Percentiles rank a stretch among this genome's conserved stretches.
phyloP scores from a whole-genome alignment of 371 early-diverging fungal species.

The Dichotomocladium elegans region DNA sequence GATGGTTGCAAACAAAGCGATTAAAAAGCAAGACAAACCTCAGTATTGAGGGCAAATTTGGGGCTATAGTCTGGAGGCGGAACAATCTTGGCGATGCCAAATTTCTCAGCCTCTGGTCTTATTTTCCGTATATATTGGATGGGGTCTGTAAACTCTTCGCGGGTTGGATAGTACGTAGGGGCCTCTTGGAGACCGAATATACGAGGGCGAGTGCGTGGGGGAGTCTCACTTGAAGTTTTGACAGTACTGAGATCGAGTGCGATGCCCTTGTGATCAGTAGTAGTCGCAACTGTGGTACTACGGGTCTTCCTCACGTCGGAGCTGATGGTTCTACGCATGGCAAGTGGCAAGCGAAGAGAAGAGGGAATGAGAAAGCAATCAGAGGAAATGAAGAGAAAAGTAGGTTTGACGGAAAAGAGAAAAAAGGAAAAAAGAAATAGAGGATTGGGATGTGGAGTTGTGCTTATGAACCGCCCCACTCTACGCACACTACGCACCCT shows the following conservation, averaged over 20 bases:
- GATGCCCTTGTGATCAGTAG: constrained; percentile 4
- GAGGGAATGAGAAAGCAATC: background rate
- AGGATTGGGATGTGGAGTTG: constrained; percentile 3
- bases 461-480: background rate
- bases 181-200: constrained; percentile 70
- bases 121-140: constrained; percentile 82
- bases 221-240: constrained; percentile 19
- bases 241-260: constrained; percentile 18
- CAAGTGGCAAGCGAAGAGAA: background rate
- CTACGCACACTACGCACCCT: background rate
- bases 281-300: background rate
- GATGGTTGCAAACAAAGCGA: background rate
- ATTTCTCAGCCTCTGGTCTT: constrained; percentile 70
- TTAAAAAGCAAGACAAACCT: constrained; percentile 48
- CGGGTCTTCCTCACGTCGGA: constrained; percentile 4
- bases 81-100: constrained; percentile 90
- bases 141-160: constrained; percentile 82
- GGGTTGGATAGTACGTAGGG: constrained; percentile 82
- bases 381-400: too few species aligned
- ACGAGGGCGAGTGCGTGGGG: constrained; percentile 38
- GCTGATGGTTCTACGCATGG: constrained; percentile 7
- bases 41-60: constrained; percentile 78
- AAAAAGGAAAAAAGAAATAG: background rate
- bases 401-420: constrained; percentile 5
- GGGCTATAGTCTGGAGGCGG: constrained; percentile 87